Conservation (phyloP, 2,329 filamentous ascomycete genomes). For the Xylariomycetidae sp. region DNA sequence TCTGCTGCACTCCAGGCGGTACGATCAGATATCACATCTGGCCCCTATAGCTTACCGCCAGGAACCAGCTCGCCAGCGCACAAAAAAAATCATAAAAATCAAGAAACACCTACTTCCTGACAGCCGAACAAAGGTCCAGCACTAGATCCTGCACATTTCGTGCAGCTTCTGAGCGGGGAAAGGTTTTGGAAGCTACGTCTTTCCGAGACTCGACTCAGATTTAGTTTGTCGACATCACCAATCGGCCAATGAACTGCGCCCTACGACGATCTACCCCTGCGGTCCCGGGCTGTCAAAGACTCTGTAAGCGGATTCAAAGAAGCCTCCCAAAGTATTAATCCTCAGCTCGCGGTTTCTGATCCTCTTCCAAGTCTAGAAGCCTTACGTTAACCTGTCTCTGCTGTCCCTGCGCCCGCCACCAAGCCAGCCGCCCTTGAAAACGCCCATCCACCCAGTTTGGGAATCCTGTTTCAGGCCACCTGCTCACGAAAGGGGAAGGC, state of each 20-base stretch:
- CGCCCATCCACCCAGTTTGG: slow-evolving; percentile 8
- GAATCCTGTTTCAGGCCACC: slow-evolving; percentile 23
- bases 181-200: slow-evolving; percentile 24
- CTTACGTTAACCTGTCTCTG: too few relatives aligned
- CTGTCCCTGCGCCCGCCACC: slow-evolving; percentile 11
- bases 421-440: slow-evolving; percentile 10
- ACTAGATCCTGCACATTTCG: slow-evolving; percentile 12
- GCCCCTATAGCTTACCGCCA: too few relatives aligned
- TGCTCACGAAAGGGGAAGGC: slow-evolving; percentile 10
- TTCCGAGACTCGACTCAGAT: slow-evolving; percentile 32
- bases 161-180: slow-evolving; percentile 13
- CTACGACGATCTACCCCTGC: slow-evolving; percentile 17
- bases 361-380: too few relatives aligned
- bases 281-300: slow-evolving; percentile 26
- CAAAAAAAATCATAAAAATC: too few relatives aligned
- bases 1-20: too few relatives aligned
- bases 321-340: slow-evolving; percentile 31
- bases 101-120: too few relatives aligned
- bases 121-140: slow-evolving; percentile 10
- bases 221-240: slow-evolving; percentile 26
- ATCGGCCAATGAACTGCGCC: slow-evolving; percentile 24
- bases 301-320: too few relatives aligned
- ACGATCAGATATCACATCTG: too few relatives aligned
- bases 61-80: too few relatives aligned
- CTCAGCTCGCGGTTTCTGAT: slow-evolving; percentile 19